Evolutionary conservation across 805 yeast species (phyloP).

Genomic region (Ogataea pilisensis): DNA sequence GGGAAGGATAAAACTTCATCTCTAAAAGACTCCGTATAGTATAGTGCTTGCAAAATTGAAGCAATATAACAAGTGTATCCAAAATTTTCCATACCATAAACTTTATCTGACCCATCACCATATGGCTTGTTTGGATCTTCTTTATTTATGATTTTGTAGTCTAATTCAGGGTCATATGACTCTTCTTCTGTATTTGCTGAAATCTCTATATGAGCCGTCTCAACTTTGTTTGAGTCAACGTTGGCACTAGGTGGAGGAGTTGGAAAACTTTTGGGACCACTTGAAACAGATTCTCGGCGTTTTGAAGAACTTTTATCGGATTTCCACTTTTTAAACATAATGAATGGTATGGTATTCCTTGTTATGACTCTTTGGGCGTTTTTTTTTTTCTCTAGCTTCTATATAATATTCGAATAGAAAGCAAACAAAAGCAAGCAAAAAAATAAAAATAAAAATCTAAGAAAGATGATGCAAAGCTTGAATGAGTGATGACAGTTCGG

Average conservation of each 20-base stretch:
- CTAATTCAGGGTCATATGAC: constrained; percentile 22
- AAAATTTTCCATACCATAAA: constrained; percentile 79
- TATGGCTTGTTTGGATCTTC: constrained; percentile 36
- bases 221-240: constrained; percentile 7
- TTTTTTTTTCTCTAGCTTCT: background rate
- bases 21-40: constrained; percentile 69
- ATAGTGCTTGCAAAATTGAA: constrained; percentile 85
- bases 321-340: constrained; percentile 27
- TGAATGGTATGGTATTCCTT: background rate
- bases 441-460: too few relatives aligned
- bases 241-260: background rate
- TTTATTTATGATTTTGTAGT: constrained; percentile 18
- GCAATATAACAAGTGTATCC: constrained; percentile 95
- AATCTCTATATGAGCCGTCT: constrained; percentile 17
- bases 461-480: too few relatives aligned
- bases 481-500: too few relatives aligned
- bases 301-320: constrained; percentile 18
- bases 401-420: too few relatives aligned
- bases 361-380: background rate
- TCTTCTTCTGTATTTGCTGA: constrained; percentile 14
- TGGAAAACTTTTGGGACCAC: background rate
- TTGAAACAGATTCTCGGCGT: constrained; percentile 5
- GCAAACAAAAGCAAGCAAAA: too few relatives aligned
- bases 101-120: constrained; percentile 67
- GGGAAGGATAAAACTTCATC: constrained; percentile 49